A percentile compares a stretch with the other conserved stretches of the same genome.
Conservation (phyloP, 352 stramenopile genomes). For the Pythium brassicae region DNA sequence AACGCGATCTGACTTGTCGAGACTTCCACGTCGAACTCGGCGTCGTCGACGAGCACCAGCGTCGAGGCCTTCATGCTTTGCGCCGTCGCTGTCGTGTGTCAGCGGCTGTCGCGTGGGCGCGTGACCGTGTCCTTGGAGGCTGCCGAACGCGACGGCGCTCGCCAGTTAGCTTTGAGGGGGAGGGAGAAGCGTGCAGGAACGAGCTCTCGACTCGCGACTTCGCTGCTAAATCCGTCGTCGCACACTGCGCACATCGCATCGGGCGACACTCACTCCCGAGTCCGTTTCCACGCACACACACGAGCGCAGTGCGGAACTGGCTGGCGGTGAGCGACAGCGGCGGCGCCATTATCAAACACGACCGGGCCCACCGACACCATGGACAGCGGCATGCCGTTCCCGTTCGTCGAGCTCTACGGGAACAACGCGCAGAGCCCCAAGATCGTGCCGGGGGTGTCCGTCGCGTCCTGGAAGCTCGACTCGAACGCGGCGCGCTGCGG, state of each 20-base stretch:
- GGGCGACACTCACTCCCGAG: too few species aligned
- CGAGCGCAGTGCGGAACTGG: too few species aligned
- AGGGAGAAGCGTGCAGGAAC: too few species aligned
- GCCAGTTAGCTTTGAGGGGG: too few species aligned
- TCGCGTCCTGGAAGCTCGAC: conserved; percentile 51
- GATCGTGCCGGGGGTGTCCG: conserved; percentile 43
- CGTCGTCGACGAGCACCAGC: conserved; percentile 26
- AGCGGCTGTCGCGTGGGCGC: too few species aligned
- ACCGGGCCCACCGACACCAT: conserved; percentile 12
- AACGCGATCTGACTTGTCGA: conserved; percentile 17
- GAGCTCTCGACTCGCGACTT: neutral
- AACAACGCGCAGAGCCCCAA: conserved; percentile 24
- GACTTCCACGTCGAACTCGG: conserved; percentile 24
- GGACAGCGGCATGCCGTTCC: conserved; percentile 34
- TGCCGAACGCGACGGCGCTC: too few species aligned
- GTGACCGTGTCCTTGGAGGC: neutral
- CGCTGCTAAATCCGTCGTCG: too few species aligned
- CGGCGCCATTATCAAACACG: conserved; percentile 2
- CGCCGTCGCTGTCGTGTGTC: too few species aligned
- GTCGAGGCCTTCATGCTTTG: conserved; percentile 14
- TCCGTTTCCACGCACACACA: too few species aligned
- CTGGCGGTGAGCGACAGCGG: neutral
- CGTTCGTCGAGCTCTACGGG: conserved; percentile 39
- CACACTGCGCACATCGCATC: too few species aligned
- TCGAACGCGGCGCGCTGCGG: conserved; percentile 39